phyloP scores from a whole-genome alignment of 164 flowering plant genomes.

The Sextonia rubra region DNA sequence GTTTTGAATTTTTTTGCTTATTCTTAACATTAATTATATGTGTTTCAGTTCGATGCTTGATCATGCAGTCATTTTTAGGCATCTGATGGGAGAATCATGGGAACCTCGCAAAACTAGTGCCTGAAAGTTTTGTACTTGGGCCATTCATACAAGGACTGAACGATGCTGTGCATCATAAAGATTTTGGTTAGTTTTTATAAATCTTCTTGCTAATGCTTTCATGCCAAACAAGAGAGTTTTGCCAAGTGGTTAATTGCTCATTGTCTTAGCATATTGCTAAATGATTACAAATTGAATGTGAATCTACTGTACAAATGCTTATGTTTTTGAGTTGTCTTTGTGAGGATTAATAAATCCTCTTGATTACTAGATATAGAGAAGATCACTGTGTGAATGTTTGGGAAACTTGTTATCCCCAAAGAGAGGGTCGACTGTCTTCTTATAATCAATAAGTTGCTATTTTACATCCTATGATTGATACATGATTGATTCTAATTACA shows the following conservation, averaged over 20 bases:
- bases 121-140: slow-evolving; percentile 75
- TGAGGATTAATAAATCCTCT: too few relatives aligned
- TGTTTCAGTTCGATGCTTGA: slow-evolving; percentile 79
- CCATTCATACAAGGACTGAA: slow-evolving; percentile 72
- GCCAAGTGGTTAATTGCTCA: not conserved
- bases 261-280: not conserved
- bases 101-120: slow-evolving; percentile 43
- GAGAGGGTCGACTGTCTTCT: too few relatives aligned
- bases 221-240: not conserved
- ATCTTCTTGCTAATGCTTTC: not conserved
- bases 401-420: too few relatives aligned
- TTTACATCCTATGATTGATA: too few relatives aligned
- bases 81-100: slow-evolving; percentile 60
- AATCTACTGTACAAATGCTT: not conserved
- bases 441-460: too few relatives aligned
- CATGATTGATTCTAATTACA: too few relatives aligned
- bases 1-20: not conserved
- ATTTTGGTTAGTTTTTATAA: slow-evolving; percentile 67
- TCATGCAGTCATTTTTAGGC: slow-evolving; percentile 85
- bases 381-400: too few relatives aligned
- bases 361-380: too few relatives aligned
- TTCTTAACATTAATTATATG: not conserved
- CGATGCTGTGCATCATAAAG: slow-evolving; percentile 86
- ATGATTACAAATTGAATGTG: not conserved
- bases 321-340: too few relatives aligned